Conservation (phyloP, 148 eudicot species). For the Vaccinium vitisidaea region DNA sequence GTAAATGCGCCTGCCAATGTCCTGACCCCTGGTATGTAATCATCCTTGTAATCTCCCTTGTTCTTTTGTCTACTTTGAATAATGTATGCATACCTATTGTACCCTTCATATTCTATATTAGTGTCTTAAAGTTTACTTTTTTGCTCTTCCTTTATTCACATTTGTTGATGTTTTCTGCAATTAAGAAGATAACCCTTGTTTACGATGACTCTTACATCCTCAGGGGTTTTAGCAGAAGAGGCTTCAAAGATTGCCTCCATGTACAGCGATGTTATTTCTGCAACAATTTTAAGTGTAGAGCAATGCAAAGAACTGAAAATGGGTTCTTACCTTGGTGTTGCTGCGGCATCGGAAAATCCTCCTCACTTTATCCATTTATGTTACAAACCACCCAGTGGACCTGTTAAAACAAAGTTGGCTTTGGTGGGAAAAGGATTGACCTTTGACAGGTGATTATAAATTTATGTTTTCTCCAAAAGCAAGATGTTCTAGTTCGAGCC, state of each 20-base stretch:
- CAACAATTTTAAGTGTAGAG: slow-evolving; percentile 67
- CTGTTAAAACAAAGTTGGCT: slow-evolving; percentile 71
- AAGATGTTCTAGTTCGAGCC: neutral
- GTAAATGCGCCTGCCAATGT: slow-evolving; percentile 98
- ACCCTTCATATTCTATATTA: neutral
- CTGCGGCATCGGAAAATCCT: slow-evolving; percentile 93
- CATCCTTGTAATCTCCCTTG: neutral
- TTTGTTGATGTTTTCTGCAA: neutral
- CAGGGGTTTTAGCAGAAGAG: slow-evolving; percentile 89
- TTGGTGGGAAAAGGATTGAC: slow-evolving; percentile 97
- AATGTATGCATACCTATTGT: neutral
- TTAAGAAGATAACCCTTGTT: neutral
- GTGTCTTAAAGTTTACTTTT: slow-evolving; percentile 5
- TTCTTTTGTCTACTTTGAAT: slow-evolving; percentile 3
- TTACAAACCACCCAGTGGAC: slow-evolving; percentile 79
- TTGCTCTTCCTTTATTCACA: neutral
- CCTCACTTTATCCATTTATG: slow-evolving; percentile 92
- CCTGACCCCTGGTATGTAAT: slow-evolving; percentile 84
- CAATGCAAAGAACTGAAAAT: slow-evolving; percentile 88
- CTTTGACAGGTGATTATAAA: slow-evolving; percentile 69
- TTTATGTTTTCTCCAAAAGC: neutral
- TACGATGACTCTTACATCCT: neutral
- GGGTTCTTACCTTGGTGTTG: slow-evolving; percentile 98
- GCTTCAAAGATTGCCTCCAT: slow-evolving; percentile 79
- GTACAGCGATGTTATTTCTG: slow-evolving; percentile 77